Evolutionary conservation across 116 monocot genomes (phyloP).

Genomic region (Posidonia oceanica): DNA sequence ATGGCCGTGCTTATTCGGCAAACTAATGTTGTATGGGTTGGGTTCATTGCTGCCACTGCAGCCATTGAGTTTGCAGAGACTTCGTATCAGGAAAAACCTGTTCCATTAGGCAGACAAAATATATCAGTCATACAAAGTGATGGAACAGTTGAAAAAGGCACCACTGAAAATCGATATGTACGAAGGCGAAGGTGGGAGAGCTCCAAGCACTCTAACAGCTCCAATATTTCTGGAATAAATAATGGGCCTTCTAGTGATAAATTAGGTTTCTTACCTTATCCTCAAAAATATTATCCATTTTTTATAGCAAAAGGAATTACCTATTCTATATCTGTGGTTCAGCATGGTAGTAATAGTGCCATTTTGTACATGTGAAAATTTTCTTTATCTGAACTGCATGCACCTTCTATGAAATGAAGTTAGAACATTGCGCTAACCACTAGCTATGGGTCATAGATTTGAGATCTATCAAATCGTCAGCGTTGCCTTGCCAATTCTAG

Average conservation of each 20-base stretch:
- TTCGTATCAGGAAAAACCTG: conserved; percentile 18
- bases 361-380: no score
- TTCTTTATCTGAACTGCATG: no score
- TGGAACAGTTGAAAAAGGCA: conserved; percentile 5
- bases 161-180: conserved; percentile 24
- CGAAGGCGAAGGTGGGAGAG: conserved; percentile 30
- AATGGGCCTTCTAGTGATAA: neutral
- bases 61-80: conserved; percentile 44
- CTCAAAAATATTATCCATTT: neutral
- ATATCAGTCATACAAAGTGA: conserved; percentile 12
- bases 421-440: no score
- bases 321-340: no score
- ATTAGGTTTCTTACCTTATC: conserved; percentile 10
- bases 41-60: conserved; percentile 70
- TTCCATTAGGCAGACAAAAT: conserved; percentile 10
- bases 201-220: conserved; percentile 2
- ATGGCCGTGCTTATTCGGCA: conserved; percentile 61
- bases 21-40: conserved; percentile 89
- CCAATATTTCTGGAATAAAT: conserved; percentile 13
- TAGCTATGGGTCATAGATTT: no score
- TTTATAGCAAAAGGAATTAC: no score
- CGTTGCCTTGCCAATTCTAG: no score
- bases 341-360: no score
- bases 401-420: no score
- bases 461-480: no score